A percentile compares a stretch with the other conserved stretches of the same genome.
These are phyloP conservation scores for Arachnopeziza araneosa DNA, from an alignment of 2,329 filamentous ascomycete genomes.

Conservation along the genomic window DNA sequence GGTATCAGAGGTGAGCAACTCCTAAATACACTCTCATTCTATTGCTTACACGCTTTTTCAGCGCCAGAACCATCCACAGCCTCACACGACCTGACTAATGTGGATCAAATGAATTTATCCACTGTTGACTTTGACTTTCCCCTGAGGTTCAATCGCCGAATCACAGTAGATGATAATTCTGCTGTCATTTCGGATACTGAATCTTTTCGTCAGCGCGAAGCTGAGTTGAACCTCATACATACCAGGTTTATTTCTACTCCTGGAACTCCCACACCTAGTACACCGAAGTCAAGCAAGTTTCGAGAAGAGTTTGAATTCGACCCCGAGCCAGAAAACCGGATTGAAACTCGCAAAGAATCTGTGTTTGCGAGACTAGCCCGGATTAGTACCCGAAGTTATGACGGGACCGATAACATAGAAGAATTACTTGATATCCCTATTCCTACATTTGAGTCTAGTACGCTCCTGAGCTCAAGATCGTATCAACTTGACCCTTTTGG, in stretches of 20 bases:
- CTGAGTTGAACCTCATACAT: constrained; percentile 21
- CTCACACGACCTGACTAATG: not conserved
- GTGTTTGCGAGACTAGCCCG: constrained; percentile 14
- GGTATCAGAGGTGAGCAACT: not conserved
- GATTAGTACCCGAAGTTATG: constrained; percentile 16
- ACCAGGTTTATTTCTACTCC: constrained; percentile 20
- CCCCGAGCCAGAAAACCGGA: not conserved
- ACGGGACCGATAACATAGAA: constrained; percentile 17
- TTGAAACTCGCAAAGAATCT: constrained; percentile 11
- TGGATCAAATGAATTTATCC: constrained; percentile 9
- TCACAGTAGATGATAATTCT: constrained; percentile 22
- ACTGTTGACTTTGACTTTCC: constrained; percentile 13
- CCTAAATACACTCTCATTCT: not conserved
- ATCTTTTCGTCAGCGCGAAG: constrained; percentile 25
- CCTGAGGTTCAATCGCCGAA: constrained; percentile 8
- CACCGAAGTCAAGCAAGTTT: constrained; percentile 27
- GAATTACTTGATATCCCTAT: constrained; percentile 18
- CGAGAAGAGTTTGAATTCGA: constrained; percentile 26
- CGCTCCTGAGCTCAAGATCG: constrained; percentile 13
- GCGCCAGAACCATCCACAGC: not conserved
- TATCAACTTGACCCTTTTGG: constrained; percentile 3
- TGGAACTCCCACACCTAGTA: constrained; percentile 14
- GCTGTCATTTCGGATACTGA: constrained; percentile 24
- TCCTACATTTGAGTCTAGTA: constrained; percentile 10
- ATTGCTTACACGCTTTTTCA: not conserved